Evolutionary conservation across 176 grass and related monocot species (phyloP).

Genomic region (Bothriochloa decipiens): DNA sequence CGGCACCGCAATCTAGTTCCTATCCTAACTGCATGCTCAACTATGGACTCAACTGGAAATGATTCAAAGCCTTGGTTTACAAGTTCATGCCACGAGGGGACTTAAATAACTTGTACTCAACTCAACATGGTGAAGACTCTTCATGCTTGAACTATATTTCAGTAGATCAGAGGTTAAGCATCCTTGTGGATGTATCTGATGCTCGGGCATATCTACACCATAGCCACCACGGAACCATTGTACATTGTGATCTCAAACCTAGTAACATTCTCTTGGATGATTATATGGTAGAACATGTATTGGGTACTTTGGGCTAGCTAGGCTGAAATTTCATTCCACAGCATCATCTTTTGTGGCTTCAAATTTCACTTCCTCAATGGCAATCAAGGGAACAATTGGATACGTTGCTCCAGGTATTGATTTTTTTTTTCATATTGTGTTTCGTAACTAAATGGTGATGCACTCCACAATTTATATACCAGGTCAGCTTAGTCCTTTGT

Average conservation of each 20-base stretch:
- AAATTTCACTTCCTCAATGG: background rate
- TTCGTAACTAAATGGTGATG: no score
- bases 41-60: background rate
- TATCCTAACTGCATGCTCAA: slow-evolving; percentile 33
- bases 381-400: slow-evolving; percentile 32
- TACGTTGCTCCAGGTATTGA: slow-evolving; percentile 41
- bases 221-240: slow-evolving; percentile 10
- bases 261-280: slow-evolving; percentile 32
- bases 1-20: slow-evolving; percentile 22
- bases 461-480: no score
- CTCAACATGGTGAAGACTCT: background rate
- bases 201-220: slow-evolving; percentile 33
- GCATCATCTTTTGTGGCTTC: background rate
- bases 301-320: slow-evolving; percentile 15
- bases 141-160: background rate
- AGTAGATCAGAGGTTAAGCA: slow-evolving; percentile 26
- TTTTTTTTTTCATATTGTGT: background rate
- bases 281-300: no score
- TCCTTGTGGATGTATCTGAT: slow-evolving; percentile 36
- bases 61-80: slow-evolving; percentile 41
- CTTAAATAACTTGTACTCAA: slow-evolving; percentile 4
- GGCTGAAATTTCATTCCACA: background rate
- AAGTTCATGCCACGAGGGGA: slow-evolving; percentile 34
- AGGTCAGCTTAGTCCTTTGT: no score
- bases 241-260: slow-evolving; percentile 40